Evolutionary conservation across 2,329 filamentous ascomycete species (phyloP).

Genomic region (Plenodomus tracheiphilus): DNA sequence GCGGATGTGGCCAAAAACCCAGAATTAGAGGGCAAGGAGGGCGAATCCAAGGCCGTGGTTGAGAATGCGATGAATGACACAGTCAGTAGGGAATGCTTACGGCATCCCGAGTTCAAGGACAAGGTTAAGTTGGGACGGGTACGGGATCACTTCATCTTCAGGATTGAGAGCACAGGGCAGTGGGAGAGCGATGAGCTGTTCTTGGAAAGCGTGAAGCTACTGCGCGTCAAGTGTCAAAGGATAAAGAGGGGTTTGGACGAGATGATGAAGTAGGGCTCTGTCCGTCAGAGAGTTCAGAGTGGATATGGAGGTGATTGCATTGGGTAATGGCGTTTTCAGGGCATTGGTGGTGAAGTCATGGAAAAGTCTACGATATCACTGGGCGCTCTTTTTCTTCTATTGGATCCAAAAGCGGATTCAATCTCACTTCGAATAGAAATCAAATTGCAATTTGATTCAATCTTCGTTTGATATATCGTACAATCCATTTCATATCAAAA

Average conservation of each 20-base stretch:
- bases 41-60: conserved; percentile 86
- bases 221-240: conserved; percentile 81
- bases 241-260: conserved; percentile 70
- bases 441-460: too few relatives aligned
- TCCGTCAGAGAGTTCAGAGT: too few relatives aligned
- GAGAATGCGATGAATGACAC: conserved; percentile 89
- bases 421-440: too few relatives aligned
- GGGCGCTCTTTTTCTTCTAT: conserved; percentile 2
- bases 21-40: conserved; percentile 73
- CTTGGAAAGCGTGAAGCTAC: conserved; percentile 79
- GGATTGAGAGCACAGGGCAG: conserved; percentile 91
- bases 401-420: too few relatives aligned
- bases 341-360: conserved; percentile 14
- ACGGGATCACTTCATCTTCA: conserved; percentile 97
- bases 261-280: conserved; percentile 27
- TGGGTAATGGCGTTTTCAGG: conserved; percentile 26
- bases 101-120: conserved; percentile 89
- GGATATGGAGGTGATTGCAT: too few relatives aligned
- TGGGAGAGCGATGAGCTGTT: conserved; percentile 94
- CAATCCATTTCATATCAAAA: background rate
- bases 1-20: conserved; percentile 64
- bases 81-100: conserved; percentile 87
- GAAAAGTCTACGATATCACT: conserved; percentile 29
- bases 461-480: background rate
- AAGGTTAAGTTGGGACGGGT: conserved; percentile 92